These are phyloP conservation scores for Colletotrichum musae DNA, from an alignment of 2,329 filamentous ascomycete genomes.

Conservation along the genomic window DNA sequence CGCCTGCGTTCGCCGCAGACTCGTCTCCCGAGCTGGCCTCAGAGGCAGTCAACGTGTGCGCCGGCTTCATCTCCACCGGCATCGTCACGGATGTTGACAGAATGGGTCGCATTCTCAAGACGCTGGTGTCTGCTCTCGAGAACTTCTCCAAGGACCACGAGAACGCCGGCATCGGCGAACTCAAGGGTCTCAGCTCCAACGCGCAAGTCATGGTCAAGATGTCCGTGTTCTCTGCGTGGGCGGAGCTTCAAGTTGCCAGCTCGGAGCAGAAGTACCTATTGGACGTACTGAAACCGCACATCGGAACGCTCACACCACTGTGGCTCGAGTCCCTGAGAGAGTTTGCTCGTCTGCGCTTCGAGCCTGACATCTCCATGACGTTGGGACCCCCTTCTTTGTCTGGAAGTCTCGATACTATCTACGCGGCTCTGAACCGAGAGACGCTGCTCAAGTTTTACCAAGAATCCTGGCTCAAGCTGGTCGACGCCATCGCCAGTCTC, in stretches of 20 bases:
- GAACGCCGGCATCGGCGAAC: conserved; percentile 89
- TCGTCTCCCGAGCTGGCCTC: conserved; percentile 96
- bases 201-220: conserved; percentile 99
- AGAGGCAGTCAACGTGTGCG: conserved; percentile 96
- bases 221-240: conserved; percentile 97
- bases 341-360: conserved; percentile 92
- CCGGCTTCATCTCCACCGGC: conserved; percentile 96
- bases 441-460: conserved; percentile 97
- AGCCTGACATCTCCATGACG: conserved; percentile 96
- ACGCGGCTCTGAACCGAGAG: conserved; percentile 93
- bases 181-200: conserved; percentile 93
- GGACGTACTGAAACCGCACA: conserved; percentile 90
- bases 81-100: conserved; percentile 97
- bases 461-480: conserved; percentile 95
- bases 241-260: conserved; percentile 95
- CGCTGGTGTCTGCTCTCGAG: conserved; percentile 89
- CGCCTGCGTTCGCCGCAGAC: conserved; percentile 94
- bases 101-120: conserved; percentile 98
- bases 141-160: conserved; percentile 89
- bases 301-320: conserved; percentile 89
- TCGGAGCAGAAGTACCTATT: conserved; percentile 91
- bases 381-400: conserved; percentile 85
- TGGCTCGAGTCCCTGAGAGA: conserved; percentile 96
- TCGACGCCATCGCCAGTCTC: conserved; percentile 96
- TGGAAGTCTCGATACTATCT: conserved; percentile 92